Evolutionary conservation across 1,139 yeast genomes (phyloP), one percentile per base, ranked within the genome.

Genomic region (Fermentozyma sake): DNA sequence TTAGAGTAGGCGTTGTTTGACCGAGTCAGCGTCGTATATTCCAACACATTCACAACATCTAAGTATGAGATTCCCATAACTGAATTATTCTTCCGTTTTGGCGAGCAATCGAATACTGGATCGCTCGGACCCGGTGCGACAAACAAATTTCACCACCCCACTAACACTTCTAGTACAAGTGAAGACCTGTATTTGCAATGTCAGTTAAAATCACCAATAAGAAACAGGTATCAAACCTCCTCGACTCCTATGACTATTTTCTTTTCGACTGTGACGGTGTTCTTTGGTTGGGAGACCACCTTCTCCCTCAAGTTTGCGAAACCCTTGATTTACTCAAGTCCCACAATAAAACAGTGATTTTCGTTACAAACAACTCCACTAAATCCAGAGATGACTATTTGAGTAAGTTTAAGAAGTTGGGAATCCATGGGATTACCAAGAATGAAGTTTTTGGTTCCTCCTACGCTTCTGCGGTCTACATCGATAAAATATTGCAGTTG

Each of bases 301-400:
- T 67, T 22, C 46, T 67, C 22, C 72, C 72, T 1, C 44, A 48
- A 8, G 62, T 64, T 5, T 51, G 48, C 6, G 72, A 67, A 37
- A 65, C 73, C 3, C 47, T 67, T 18, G 44, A 44, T 7, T 39
- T 62, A 18, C 50, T 67, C 30, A 64, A 58, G 34, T 30, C 42
- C 7, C 34, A 36, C 26, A 46, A 50, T 9, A 91, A 91, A 52
- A 73, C 79, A 30, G 66, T 86, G 27, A 69, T 87, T 26, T 91
- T 91, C 55, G 98, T 93, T 18, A 89, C 98, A 29, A 91, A 91
- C 65, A 91, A 91, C 58, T 85, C 96, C 11, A 85, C 96, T 18
- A 91, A 91, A 55, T 81, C 96, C 2, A 68, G 98, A 38, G 56
- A 61, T 27, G 81, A 80, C 27, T 91, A 93, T 53, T 68, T 83